These are phyloP conservation scores for Globisporangium parvum DNA, from an alignment of 352 stramenopile genomes.

Conservation along the genomic window DNA sequence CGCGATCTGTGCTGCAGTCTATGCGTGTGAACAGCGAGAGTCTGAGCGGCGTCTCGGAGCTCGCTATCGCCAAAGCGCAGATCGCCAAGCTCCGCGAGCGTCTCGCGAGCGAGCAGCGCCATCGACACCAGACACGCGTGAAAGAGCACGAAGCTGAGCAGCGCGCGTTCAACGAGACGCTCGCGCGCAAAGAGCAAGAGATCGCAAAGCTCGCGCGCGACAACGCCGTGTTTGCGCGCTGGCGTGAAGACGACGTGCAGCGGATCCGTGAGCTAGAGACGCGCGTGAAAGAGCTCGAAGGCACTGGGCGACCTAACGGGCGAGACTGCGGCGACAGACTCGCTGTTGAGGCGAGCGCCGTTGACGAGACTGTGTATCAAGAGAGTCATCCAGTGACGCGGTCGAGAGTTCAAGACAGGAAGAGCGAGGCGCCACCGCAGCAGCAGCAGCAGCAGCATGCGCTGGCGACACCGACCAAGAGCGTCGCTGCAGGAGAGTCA, in stretches of 20 bases:
- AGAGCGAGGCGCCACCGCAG: no score
- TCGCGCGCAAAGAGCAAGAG: slow-evolving; percentile 62
- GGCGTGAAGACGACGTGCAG: slow-evolving; percentile 49
- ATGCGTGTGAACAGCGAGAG: slow-evolving; percentile 58
- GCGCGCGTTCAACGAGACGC: slow-evolving; percentile 38
- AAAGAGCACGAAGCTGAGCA: slow-evolving; percentile 54
- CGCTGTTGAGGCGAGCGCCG: no score
- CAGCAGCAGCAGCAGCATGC: no score
- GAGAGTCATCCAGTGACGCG: no score
- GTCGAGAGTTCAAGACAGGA: no score
- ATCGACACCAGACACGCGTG: slow-evolving; percentile 35
- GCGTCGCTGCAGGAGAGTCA: no score
- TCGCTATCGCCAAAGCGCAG: slow-evolving; percentile 52
- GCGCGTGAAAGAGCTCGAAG: slow-evolving; percentile 37
- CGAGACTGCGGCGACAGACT: no score
- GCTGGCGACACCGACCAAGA: no score
- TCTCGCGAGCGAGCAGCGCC: slow-evolving; percentile 41
- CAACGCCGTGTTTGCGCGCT: slow-evolving; percentile 55
- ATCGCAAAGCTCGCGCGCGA: slow-evolving; percentile 45
- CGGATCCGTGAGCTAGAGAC: slow-evolving; percentile 46
- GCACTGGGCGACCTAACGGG: neutral
- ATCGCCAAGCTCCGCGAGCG: slow-evolving; percentile 46
- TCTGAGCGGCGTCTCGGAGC: slow-evolving; percentile 38
- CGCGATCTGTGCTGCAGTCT: slow-evolving; percentile 65
- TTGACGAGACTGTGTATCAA: no score